Percentiles rank a stretch among this genome's conserved stretches.
Evolutionary conservation across 805 yeast species (phyloP).

Genomic region (Ogataea ramenticola): DNA sequence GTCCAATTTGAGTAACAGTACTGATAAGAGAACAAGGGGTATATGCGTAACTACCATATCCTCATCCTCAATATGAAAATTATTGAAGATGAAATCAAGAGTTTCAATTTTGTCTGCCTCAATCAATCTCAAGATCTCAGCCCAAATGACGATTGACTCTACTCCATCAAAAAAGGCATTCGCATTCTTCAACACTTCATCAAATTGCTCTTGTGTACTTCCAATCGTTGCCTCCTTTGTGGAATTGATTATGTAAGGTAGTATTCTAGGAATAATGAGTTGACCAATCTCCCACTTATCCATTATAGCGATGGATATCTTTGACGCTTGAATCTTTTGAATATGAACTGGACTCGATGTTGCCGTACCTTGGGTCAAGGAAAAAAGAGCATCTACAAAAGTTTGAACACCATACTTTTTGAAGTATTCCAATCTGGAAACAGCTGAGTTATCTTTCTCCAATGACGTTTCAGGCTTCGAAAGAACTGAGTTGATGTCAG

Average conservation of each 20-base stretch:
- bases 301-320: constrained; percentile 65
- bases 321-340: constrained; percentile 45
- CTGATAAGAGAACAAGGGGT: constrained; percentile 57
- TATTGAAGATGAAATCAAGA: constrained; percentile 50
- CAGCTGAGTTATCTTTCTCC: not conserved
- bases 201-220: constrained; percentile 20
- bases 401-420: constrained; percentile 43
- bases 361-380: constrained; percentile 31
- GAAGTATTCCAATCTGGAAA: constrained; percentile 50
- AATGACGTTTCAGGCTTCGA: too few species aligned
- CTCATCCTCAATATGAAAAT: constrained; percentile 77
- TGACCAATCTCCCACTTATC: constrained; percentile 95
- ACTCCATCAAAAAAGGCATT: constrained; percentile 77
- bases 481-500: too few species aligned
- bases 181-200: constrained; percentile 50
- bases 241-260: constrained; percentile 55
- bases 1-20: constrained; percentile 24
- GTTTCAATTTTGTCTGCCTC: constrained; percentile 35
- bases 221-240: constrained; percentile 26
- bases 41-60: constrained; percentile 74
- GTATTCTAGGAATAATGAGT: constrained; percentile 57
- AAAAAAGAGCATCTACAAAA: constrained; percentile 46
- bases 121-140: constrained; percentile 43
- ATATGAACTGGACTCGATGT: constrained; percentile 15
- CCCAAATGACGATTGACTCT: constrained; percentile 77